phyloP scores from a whole-genome alignment of 2,329 filamentous ascomycete genomes.

The Hypoxylon sp. region DNA sequence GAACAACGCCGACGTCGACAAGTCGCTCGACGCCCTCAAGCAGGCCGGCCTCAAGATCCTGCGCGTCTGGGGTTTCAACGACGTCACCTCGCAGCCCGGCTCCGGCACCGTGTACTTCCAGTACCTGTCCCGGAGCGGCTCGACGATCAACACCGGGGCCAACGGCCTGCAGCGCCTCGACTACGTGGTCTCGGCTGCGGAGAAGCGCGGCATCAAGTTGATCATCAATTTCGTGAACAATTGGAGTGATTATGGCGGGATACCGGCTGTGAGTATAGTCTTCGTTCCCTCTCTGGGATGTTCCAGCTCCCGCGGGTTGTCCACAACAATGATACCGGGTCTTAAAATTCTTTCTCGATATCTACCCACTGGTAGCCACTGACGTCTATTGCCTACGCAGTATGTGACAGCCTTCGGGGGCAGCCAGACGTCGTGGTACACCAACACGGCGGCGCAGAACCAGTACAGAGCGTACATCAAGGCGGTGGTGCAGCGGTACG shows the following conservation, averaged over 20 bases:
- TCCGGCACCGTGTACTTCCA: slow-evolving; percentile 64
- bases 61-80: slow-evolving; percentile 73
- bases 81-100: slow-evolving; percentile 60
- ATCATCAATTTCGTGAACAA: slow-evolving; percentile 77
- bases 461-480: slow-evolving; percentile 68
- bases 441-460: slow-evolving; percentile 62
- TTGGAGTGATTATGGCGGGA: slow-evolving; percentile 77
- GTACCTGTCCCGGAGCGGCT: slow-evolving; percentile 61
- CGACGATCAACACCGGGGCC: slow-evolving; percentile 72
- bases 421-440: slow-evolving; percentile 67
- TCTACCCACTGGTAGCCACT: neutral
- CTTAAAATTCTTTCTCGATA: neutral
- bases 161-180: slow-evolving; percentile 75
- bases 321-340: neutral
- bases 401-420: slow-evolving; percentile 71
- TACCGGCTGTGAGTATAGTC: slow-evolving; percentile 58
- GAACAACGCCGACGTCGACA: slow-evolving; percentile 66
- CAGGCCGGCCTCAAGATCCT: slow-evolving; percentile 68
- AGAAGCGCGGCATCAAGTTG: slow-evolving; percentile 70
- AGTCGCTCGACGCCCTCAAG: slow-evolving; percentile 61
- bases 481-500: slow-evolving; percentile 63
- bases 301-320: neutral
- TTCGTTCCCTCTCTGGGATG: neutral
- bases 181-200: slow-evolving; percentile 71
- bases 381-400: slow-evolving; percentile 2